These are phyloP conservation scores for Luffa aegyptiaca DNA, from an alignment of 306 rosid species.

Conservation along the genomic window DNA sequence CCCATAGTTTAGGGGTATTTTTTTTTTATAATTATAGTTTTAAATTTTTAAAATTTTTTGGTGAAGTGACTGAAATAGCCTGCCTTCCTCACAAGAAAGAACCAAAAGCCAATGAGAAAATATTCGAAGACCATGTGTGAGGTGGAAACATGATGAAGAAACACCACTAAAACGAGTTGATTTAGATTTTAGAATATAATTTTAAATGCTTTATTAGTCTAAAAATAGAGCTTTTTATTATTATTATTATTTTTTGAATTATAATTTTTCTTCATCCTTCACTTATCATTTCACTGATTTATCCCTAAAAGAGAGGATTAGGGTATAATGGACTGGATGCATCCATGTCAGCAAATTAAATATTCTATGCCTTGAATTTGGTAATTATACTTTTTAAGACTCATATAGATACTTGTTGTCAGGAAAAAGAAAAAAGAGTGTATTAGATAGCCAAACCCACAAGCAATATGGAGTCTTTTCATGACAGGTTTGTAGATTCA, in stretches of 20 bases:
- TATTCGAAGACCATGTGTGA: background rate
- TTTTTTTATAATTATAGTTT: background rate
- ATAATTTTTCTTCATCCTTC: background rate
- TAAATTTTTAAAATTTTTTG: background rate
- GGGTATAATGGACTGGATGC: background rate
- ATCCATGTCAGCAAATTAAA: background rate
- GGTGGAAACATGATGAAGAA: constrained; percentile 2
- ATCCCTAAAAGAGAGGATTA: background rate
- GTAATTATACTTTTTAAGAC: background rate
- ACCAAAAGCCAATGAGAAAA: background rate
- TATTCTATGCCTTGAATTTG: background rate
- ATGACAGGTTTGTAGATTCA: too few relatives aligned
- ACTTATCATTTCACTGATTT: background rate
- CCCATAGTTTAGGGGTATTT: too few relatives aligned
- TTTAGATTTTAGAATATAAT: background rate
- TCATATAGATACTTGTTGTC: background rate
- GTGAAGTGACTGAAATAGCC: constrained; percentile 10
- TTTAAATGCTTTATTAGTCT: background rate
- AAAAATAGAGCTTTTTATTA: background rate
- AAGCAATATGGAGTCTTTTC: background rate
- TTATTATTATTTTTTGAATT: too few relatives aligned
- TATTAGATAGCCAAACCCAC: background rate
- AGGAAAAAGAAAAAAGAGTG: too few relatives aligned
- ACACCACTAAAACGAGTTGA: background rate
- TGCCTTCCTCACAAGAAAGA: background rate